A percentile compares a stretch with the other conserved stretches of the same genome.
phyloP scores from a whole-genome alignment of 305 asterid species.

The Striga hermonthica region DNA sequence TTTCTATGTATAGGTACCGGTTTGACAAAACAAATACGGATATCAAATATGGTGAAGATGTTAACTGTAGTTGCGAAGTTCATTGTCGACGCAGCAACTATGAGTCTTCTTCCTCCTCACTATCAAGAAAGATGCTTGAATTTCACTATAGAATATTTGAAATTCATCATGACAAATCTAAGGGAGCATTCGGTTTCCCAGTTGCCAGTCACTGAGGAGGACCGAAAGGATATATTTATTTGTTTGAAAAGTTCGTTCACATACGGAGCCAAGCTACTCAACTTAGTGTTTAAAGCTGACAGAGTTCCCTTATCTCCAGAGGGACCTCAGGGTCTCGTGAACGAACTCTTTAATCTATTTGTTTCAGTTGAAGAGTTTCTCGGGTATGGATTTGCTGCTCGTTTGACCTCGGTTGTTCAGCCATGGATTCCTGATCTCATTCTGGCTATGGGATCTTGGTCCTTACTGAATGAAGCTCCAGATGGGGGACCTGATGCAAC shows the following conservation, averaged over 20 bases:
- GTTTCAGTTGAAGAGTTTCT: constrained; percentile 65
- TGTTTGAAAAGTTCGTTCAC: constrained; percentile 75
- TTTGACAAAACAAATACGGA: constrained; percentile 34
- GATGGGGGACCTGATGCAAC: constrained; percentile 34
- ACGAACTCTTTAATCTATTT: constrained; percentile 54
- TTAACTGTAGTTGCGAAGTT: constrained; percentile 68
- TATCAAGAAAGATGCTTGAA: constrained; percentile 54
- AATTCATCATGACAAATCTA: constrained; percentile 49
- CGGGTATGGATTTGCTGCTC: constrained; percentile 59
- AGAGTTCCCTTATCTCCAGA: constrained; percentile 40
- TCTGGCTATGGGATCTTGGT: constrained; percentile 61
- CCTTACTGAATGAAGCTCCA: constrained; percentile 43
- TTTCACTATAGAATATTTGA: constrained; percentile 46
- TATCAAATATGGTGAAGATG: constrained; percentile 48
- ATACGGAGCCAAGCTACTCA: constrained; percentile 75
- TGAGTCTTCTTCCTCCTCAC: constrained; percentile 42
- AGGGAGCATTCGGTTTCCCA: constrained; percentile 40
- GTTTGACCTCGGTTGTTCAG: constrained; percentile 49
- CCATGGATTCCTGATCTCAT: constrained; percentile 85
- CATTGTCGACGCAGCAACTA: constrained; percentile 60
- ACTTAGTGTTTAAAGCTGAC: constrained; percentile 46
- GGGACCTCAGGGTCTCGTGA: constrained; percentile 48
- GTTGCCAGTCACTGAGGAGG: constrained; percentile 51
- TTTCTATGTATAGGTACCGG: constrained; percentile 40
- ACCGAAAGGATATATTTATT: constrained; percentile 42